Percentiles rank a stretch among this genome's conserved stretches.
Conservation (phyloP, 1,284 basidiomycete genomes). For the Chiua sp. region DNA sequence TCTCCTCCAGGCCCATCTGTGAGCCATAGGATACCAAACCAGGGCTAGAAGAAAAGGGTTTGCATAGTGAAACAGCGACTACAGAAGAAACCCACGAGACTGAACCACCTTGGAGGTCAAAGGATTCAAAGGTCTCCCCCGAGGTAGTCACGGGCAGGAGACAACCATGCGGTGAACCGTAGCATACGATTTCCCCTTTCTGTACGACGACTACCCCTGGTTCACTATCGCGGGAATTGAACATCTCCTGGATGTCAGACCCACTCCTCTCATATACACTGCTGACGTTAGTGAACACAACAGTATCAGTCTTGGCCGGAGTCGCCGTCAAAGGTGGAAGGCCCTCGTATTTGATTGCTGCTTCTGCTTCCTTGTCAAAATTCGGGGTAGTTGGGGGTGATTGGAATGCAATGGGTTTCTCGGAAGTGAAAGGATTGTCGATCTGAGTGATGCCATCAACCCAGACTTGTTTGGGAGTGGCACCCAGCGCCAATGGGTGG, state of each 20-base stretch:
- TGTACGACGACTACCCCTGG: conserved; percentile 48
- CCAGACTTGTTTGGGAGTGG: conserved; percentile 65
- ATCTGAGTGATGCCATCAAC: conserved; percentile 72
- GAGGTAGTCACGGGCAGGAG: background rate
- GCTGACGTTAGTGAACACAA: conserved; percentile 26
- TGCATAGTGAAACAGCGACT: background rate
- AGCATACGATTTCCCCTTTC: conserved; percentile 50
- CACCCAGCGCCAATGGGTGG: conserved; percentile 59
- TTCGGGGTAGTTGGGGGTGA: conserved; percentile 51
- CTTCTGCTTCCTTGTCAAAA: conserved; percentile 62
- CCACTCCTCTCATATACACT: conserved; percentile 14
- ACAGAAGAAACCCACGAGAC: conserved; percentile 49
- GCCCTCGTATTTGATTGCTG: conserved; percentile 62
- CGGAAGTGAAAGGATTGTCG: conserved; percentile 37
- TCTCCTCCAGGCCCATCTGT: conserved; percentile 65
- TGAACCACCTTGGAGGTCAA: conserved; percentile 53
- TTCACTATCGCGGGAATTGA: background rate
- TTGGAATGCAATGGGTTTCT: conserved; percentile 42
- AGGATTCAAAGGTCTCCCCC: conserved; percentile 26
- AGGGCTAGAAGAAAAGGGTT: conserved; percentile 44
- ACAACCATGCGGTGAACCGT: conserved; percentile 21
- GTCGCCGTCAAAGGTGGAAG: conserved; percentile 61
- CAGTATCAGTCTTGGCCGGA: conserved; percentile 18
- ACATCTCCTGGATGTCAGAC: conserved; percentile 12
- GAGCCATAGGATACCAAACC: conserved; percentile 67